Percentiles rank a stretch among this genome's conserved stretches.
Conservation (phyloP, 176 grass and related monocot species). For the Ampelocalamus luodianensis region DNA sequence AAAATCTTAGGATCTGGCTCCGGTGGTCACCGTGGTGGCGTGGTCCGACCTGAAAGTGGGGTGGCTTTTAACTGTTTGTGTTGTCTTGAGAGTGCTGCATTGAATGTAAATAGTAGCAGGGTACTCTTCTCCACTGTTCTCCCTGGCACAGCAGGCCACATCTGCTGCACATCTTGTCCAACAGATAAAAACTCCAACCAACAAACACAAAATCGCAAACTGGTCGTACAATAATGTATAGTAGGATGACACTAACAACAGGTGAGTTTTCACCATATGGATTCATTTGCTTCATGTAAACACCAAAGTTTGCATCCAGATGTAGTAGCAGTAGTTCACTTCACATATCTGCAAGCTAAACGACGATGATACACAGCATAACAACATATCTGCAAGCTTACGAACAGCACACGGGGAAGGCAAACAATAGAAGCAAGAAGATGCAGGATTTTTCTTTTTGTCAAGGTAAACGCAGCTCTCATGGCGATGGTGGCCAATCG, state of each 20-base stretch:
- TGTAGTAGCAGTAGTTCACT: conserved; percentile 30
- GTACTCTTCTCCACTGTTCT: not conserved
- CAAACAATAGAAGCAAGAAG: not conserved
- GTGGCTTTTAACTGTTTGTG: conserved; percentile 40
- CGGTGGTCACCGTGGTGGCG: conserved; percentile 32
- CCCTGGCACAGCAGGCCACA: conserved; percentile 11
- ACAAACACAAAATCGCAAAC: not conserved
- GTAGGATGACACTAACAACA: conserved; percentile 22
- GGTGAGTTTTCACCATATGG: conserved; percentile 45
- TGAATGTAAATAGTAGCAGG: conserved; percentile 23
- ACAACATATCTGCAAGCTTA: conserved; percentile 37
- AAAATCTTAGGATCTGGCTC: conserved; percentile 32
- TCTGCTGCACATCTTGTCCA: conserved; percentile 45
- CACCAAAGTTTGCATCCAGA: conserved; percentile 58
- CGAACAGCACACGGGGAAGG: conserved; percentile 27
- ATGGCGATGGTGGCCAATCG: conserved; percentile 92
- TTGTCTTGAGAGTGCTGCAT: not conserved
- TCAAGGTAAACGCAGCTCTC: conserved; percentile 26
- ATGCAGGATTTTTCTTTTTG: conserved; percentile 8
- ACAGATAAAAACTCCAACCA: not conserved
- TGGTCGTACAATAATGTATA: not conserved
- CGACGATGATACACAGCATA: not conserved
- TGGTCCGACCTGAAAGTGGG: conserved; percentile 46
- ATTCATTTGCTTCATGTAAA: conserved; percentile 58
- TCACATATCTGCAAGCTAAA: conserved; percentile 50